Conservation (phyloP, 306 rosid species). For the Abrus pulchellus region DNA sequence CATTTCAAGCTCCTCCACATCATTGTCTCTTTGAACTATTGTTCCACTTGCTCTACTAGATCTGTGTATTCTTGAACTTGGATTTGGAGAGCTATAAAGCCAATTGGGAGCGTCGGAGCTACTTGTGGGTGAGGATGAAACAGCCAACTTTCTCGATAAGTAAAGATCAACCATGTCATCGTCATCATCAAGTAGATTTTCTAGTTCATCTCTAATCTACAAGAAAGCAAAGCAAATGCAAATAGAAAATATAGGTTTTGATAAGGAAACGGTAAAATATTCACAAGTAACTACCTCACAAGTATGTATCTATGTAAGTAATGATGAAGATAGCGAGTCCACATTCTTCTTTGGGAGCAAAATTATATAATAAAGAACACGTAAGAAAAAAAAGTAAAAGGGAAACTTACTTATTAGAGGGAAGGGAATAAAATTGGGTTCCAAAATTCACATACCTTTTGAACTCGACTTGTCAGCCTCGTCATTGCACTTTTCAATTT, state of each 20-base stretch:
- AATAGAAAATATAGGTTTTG: conserved; percentile 3
- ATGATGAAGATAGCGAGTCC: background rate
- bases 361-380: background rate
- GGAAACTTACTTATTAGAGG: background rate
- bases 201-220: conserved; percentile 85
- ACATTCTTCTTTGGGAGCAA: background rate
- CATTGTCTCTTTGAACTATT: conserved; percentile 63
- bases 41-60: conserved; percentile 66
- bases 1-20: conserved; percentile 90
- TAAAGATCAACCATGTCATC: conserved; percentile 90
- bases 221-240: conserved; percentile 34
- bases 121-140: conserved; percentile 60
- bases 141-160: conserved; percentile 71
- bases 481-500: conserved; percentile 86
- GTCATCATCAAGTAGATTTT: conserved; percentile 84
- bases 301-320: background rate
- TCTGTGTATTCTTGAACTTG: conserved; percentile 63
- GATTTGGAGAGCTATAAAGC: conserved; percentile 64
- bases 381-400: background rate
- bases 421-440: background rate
- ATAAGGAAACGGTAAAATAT: background rate
- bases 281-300: background rate
- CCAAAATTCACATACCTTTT: conserved; percentile 63
- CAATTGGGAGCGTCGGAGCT: conserved; percentile 59
- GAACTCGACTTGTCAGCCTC: conserved; percentile 84